A percentile compares a stretch with the other conserved stretches of the same genome.
These are phyloP conservation scores for Phylloporus sp. DNA, from an alignment of 768 basidiomycete species.

Conservation along the genomic window DNA sequence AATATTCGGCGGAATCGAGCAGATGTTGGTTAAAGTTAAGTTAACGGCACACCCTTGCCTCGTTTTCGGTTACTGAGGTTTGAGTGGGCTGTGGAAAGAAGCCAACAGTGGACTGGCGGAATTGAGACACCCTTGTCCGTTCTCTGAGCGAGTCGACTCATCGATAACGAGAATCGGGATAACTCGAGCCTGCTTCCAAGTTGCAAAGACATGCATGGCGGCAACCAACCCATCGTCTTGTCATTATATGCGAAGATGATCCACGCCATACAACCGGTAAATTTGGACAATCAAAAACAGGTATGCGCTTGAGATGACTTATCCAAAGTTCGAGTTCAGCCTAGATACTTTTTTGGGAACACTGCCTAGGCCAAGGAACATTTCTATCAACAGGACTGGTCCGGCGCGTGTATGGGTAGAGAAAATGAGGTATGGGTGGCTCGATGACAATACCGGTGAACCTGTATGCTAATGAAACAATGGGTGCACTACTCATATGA, in stretches of 20 bases:
- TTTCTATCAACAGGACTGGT: conserved; percentile 1
- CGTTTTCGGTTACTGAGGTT: conserved; percentile 21
- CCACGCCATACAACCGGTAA: background rate
- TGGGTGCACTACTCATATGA: background rate
- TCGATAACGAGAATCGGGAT: background rate
- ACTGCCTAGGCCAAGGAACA: background rate
- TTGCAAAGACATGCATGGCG: background rate
- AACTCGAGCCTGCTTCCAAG: too few relatives aligned
- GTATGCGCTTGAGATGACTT: background rate
- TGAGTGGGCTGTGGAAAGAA: conserved; percentile 4
- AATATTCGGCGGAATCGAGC: background rate
- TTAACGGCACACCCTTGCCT: conserved; percentile 19
- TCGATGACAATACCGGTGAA: conserved; percentile 13
- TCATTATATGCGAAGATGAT: conserved; percentile 4
- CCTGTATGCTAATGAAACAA: conserved; percentile 19
- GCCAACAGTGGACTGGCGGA: background rate
- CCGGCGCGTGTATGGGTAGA: conserved; percentile 1
- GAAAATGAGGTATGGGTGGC: background rate
- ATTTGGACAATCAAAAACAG: background rate
- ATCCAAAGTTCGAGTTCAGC: too few relatives aligned
- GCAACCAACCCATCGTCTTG: background rate
- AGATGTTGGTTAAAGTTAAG: conserved; percentile 12
- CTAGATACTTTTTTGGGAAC: too few relatives aligned
- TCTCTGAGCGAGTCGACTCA: too few relatives aligned
- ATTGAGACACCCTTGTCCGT: too few relatives aligned